A percentile compares a stretch with the other conserved stretches of the same genome.
These are phyloP conservation scores for Gossypium herbaceum DNA, from an alignment of 345 rosid species.

Conservation along the genomic window DNA sequence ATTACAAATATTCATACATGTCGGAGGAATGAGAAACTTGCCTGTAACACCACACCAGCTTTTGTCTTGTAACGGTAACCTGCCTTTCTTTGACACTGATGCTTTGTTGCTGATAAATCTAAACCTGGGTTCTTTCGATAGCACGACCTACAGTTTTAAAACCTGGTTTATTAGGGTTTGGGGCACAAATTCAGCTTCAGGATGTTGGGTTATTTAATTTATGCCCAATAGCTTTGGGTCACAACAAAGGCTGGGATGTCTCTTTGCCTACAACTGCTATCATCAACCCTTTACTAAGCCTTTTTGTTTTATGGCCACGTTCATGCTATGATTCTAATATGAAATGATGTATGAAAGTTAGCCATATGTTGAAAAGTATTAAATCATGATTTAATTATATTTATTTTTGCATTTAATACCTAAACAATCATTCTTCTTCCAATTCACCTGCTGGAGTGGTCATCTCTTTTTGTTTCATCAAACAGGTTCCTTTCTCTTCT, in stretches of 20 bases:
- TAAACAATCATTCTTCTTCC: too few relatives aligned
- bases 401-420: too few relatives aligned
- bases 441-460: too few relatives aligned
- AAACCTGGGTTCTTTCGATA: neutral
- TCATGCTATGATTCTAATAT: too few relatives aligned
- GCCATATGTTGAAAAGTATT: too few relatives aligned
- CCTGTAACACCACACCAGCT: constrained; percentile 7
- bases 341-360: too few relatives aligned
- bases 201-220: neutral
- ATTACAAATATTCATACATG: neutral
- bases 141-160: neutral
- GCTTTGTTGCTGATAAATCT: neutral
- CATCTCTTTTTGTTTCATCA: too few relatives aligned
- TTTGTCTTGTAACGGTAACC: neutral
- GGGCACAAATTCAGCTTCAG: neutral
- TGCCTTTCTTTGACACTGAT: neutral
- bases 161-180: neutral
- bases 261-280: too few relatives aligned
- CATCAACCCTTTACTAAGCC: too few relatives aligned
- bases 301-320: too few relatives aligned
- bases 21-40: neutral
- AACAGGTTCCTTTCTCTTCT: too few relatives aligned
- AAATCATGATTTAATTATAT: too few relatives aligned
- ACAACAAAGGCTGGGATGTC: neutral
- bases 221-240: neutral